These are phyloP conservation scores for Aspergillus quadricinctus DNA, from an alignment of 2,329 filamentous ascomycete genomes.

Conservation along the genomic window DNA sequence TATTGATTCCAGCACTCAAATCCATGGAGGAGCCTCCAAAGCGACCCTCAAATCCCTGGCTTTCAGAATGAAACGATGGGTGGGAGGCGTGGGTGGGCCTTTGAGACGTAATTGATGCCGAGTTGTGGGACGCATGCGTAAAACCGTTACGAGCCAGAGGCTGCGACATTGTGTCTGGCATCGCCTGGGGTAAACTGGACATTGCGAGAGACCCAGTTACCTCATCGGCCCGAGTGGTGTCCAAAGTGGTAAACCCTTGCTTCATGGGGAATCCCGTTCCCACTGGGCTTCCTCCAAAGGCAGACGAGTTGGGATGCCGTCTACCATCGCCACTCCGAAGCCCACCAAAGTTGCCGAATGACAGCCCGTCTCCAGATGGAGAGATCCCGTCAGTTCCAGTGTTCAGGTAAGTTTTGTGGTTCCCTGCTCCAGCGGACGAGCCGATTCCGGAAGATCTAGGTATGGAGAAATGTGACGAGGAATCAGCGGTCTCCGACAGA, in stretches of 20 bases:
- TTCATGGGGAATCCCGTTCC: slow-evolving; percentile 29
- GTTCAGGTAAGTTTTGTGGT: slow-evolving; percentile 32
- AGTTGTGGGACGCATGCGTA: slow-evolving; percentile 33
- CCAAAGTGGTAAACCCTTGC: slow-evolving; percentile 25
- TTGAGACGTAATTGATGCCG: slow-evolving; percentile 28
- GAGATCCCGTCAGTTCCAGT: slow-evolving; percentile 30
- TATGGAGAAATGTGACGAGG: slow-evolving; percentile 45
- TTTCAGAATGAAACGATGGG: slow-evolving; percentile 38
- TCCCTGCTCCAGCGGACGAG: slow-evolving; percentile 14
- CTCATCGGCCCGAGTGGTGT: slow-evolving; percentile 27
- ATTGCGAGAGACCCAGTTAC: slow-evolving; percentile 25
- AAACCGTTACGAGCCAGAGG: slow-evolving; percentile 23
- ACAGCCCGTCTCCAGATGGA: slow-evolving; percentile 30
- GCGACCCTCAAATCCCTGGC: slow-evolving; percentile 29
- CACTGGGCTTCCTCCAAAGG: slow-evolving; percentile 29
- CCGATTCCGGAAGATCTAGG: slow-evolving; percentile 44
- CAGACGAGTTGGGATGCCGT: slow-evolving; percentile 27
- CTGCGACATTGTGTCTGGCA: slow-evolving; percentile 26
- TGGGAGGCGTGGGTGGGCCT: slow-evolving; percentile 35
- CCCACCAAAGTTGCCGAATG: slow-evolving; percentile 26
- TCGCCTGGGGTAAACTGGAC: slow-evolving; percentile 24
- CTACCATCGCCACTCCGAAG: slow-evolving; percentile 33
- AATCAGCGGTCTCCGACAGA: slow-evolving; percentile 42
- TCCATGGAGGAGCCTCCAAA: slow-evolving; percentile 27
- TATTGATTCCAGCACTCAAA: slow-evolving; percentile 27